These are phyloP conservation scores for Pythium phragmitis DNA, from an alignment of 352 stramenopile species.

Conservation along the genomic window DNA sequence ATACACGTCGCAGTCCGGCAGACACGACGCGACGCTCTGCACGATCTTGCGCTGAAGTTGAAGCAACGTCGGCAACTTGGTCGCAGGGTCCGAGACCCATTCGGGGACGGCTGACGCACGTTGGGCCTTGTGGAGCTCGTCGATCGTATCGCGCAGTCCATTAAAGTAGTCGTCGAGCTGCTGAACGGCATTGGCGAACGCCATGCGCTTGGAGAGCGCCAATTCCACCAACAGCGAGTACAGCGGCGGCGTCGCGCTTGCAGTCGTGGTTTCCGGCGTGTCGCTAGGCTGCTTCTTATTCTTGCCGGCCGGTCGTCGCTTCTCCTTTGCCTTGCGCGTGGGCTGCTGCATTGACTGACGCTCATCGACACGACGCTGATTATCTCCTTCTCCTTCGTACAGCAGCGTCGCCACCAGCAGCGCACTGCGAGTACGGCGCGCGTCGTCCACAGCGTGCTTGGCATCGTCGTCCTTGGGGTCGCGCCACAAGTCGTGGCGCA, in stretches of 20 bases:
- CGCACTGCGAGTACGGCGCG: constrained; percentile 54
- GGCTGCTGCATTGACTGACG: too few relatives aligned
- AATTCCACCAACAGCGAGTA: constrained; percentile 59
- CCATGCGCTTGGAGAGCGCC: constrained; percentile 53
- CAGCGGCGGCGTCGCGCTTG: constrained; percentile 23
- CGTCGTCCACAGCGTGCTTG: constrained; percentile 21
- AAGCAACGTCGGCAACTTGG: constrained; percentile 53
- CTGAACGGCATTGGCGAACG: constrained; percentile 38
- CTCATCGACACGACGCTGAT: not conserved
- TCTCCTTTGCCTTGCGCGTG: not conserved
- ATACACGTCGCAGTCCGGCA: constrained; percentile 75
- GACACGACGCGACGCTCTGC: constrained; percentile 47
- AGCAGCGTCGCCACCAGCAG: constrained; percentile 38
- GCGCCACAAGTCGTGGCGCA: constrained; percentile 48
- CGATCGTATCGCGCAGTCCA: constrained; percentile 26
- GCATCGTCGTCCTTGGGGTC: constrained; percentile 20
- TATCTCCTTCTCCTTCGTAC: constrained; percentile 12
- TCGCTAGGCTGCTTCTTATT: not conserved
- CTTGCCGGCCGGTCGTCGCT: not conserved
- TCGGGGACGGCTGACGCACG: constrained; percentile 9
- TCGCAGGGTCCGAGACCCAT: constrained; percentile 22
- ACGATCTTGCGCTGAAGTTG: constrained; percentile 63
- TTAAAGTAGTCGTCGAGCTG: constrained; percentile 45
- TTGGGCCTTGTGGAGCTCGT: constrained; percentile 11
- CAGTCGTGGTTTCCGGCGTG: not conserved